Evolutionary conservation across 257 asterid species (phyloP).

Genomic region (Plectranthus barbatus): DNA sequence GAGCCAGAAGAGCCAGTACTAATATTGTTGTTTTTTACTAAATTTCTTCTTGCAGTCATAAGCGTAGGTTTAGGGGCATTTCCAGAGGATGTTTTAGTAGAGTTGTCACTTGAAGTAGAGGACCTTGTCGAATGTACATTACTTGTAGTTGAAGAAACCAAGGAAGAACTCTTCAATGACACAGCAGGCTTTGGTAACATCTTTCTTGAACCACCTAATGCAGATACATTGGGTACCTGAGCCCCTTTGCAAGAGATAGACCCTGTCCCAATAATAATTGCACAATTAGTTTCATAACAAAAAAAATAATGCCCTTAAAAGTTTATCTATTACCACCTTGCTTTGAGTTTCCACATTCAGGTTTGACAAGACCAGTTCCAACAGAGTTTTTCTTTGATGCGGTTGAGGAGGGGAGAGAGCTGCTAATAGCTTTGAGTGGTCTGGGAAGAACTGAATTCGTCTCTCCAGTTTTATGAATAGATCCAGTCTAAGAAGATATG

Average conservation of each 20-base stretch:
- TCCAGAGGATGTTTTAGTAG: constrained; percentile 43
- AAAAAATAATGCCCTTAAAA: neutral
- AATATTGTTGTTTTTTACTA: constrained; percentile 28
- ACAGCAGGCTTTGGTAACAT: constrained; percentile 50
- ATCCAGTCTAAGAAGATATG: constrained; percentile 22
- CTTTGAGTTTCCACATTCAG: constrained; percentile 39
- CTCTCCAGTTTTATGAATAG: constrained; percentile 32
- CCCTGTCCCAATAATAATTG: constrained; percentile 14
- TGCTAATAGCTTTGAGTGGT: constrained; percentile 42
- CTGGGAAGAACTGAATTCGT: constrained; percentile 31
- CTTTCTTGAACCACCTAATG: constrained; percentile 36
- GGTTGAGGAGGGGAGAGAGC: constrained; percentile 29
- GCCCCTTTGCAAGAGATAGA: constrained; percentile 40
- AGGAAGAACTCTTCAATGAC: constrained; percentile 34
- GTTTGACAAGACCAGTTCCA: constrained; percentile 40
- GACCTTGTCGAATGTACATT: constrained; percentile 44
- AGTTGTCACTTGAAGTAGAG: constrained; percentile 48
- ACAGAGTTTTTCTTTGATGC: constrained; percentile 49
- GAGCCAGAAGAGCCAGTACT: constrained; percentile 38
- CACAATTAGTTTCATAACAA: neutral
- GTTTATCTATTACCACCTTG: constrained; percentile 28
- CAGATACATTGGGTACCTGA: constrained; percentile 47
- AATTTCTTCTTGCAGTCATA: constrained; percentile 45
- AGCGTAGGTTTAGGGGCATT: constrained; percentile 32
- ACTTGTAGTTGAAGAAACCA: constrained; percentile 35